Evolutionary conservation across 2,329 filamentous ascomycete species (phyloP), one percentile per base, ranked within the genome.

Genomic region (Dactylellina sp.): DNA sequence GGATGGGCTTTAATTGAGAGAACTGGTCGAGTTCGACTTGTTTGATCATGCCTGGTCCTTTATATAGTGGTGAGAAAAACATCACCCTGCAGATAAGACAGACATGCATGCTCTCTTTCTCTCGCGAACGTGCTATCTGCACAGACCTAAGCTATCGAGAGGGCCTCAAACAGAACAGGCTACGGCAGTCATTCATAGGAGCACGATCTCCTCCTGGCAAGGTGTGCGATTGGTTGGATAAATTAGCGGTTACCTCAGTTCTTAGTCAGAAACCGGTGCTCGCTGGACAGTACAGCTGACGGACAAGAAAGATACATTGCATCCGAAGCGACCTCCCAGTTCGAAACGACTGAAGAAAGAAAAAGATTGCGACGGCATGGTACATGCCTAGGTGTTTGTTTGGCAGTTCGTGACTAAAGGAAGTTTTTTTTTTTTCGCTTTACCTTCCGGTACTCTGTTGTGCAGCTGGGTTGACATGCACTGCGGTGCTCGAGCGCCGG

Each of bases 181-280:
- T 50, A 42, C 62, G 52, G 52, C 18, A 56, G 4, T 49, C 53
- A 37, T 37, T 44, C 37, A 49, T 22, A 57, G 14, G 44, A 22
- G 61, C 39, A 42, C 53, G 62, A 66, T 52, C 53, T 24, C 35
- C 44, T 28, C n/a, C 14, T 16, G 32, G 22, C 28, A 35, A 22
- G 55, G 16, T 32, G n/a, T 42, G 32, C 59, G 20, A 68, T 71
- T 71, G 50, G 57, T 28, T 56, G 66, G 66, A 16, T 71, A 71
- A 71, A 56, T 71, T 46, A 9, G 28, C 28, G 9, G 55, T 60
- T 66, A 60, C 63, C 53, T 60, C 42, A 65, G 40, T 16, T 42
- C 50, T 68, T 68, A 68, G 50, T 65, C 39, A 65, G 61, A 44
- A 32, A 42, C n/a, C 11, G n/a, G n/a, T n/a, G n/a, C n/a, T n/a